Percentiles rank a stretch among this genome's conserved stretches.
phyloP scores from a whole-genome alignment of 2,329 filamentous ascomycete species.

The Aspergillus sergii region DNA sequence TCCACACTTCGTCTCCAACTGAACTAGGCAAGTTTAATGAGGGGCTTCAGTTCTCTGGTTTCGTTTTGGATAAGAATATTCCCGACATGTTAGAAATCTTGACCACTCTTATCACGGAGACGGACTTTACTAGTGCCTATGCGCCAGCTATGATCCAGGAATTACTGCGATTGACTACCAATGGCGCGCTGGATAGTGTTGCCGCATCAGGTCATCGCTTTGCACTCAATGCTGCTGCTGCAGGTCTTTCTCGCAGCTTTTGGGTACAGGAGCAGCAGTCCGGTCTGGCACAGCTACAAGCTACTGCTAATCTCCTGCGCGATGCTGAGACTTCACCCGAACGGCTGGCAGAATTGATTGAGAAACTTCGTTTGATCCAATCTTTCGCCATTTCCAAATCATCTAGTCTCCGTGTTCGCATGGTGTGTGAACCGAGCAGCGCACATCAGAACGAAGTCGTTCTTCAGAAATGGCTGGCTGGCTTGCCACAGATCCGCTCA shows the following conservation, averaged over 20 bases:
- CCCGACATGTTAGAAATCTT: conserved; percentile 88
- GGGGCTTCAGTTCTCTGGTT: conserved; percentile 81
- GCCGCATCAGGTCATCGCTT: conserved; percentile 88
- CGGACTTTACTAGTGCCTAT: conserved; percentile 82
- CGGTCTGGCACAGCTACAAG: conserved; percentile 86
- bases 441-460: conserved; percentile 69
- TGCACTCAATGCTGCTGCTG: conserved; percentile 80
- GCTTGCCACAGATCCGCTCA: conserved; percentile 53
- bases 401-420: conserved; percentile 72
- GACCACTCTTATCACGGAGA: conserved; percentile 77
- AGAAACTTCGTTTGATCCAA: conserved; percentile 85
- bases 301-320: conserved; percentile 70
- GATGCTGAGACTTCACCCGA: conserved; percentile 72
- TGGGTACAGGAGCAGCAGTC: conserved; percentile 80
- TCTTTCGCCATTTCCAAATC: conserved; percentile 69
- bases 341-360: conserved; percentile 72
- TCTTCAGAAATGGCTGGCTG: conserved; percentile 70
- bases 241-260: conserved; percentile 72
- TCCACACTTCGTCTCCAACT: conserved; percentile 75
- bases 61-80: conserved; percentile 86
- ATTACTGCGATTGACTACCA: conserved; percentile 81
- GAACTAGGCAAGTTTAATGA: conserved; percentile 73
- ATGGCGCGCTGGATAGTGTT: conserved; percentile 88
- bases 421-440: conserved; percentile 82
- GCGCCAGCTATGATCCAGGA: conserved; percentile 82